Evolutionary conservation across 768 basidiomycete species (phyloP).

Genomic region (Chalciporus pseudorubinellus): DNA sequence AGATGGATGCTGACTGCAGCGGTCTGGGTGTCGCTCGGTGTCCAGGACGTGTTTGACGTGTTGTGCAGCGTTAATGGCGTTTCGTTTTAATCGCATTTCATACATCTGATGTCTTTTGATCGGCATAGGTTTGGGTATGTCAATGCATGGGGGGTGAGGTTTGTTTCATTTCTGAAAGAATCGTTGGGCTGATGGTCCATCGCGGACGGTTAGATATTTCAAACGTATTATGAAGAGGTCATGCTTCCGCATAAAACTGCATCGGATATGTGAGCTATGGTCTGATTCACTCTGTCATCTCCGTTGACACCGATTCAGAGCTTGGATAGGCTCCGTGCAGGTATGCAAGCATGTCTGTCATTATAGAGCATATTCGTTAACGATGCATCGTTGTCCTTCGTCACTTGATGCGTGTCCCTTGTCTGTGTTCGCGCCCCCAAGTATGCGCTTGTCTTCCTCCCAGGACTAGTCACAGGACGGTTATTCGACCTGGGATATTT

Average conservation of each 20-base stretch:
- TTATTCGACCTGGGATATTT: slow-evolving; percentile 75
- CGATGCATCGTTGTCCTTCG: background rate
- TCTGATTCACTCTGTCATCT: background rate
- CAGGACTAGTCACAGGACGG: slow-evolving; percentile 61
- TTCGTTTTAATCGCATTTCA: background rate
- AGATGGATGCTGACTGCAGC: background rate
- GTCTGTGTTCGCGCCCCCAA: slow-evolving; percentile 23
- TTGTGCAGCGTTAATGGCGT: slow-evolving; percentile 39
- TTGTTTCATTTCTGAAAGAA: background rate
- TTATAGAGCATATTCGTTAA: background rate
- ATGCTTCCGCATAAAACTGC: slow-evolving; percentile 48
- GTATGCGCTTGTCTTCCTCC: slow-evolving; percentile 63
- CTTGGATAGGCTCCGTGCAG: slow-evolving; percentile 81
- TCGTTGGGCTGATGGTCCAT: background rate
- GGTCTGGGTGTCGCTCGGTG: background rate
- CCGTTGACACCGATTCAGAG: slow-evolving; percentile 37
- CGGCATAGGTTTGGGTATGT: slow-evolving; percentile 60
- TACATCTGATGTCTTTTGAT: background rate
- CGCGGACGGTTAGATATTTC: slow-evolving; percentile 52
- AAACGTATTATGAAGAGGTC: slow-evolving; percentile 63
- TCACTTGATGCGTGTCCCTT: background rate
- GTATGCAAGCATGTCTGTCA: slow-evolving; percentile 28
- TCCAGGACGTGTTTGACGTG: slow-evolving; percentile 25
- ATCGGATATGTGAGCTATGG: slow-evolving; percentile 56
- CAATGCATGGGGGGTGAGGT: slow-evolving; percentile 71